Conservation (phyloP, 2,329 filamentous ascomycete species). For the Alternaria sp. region DNA sequence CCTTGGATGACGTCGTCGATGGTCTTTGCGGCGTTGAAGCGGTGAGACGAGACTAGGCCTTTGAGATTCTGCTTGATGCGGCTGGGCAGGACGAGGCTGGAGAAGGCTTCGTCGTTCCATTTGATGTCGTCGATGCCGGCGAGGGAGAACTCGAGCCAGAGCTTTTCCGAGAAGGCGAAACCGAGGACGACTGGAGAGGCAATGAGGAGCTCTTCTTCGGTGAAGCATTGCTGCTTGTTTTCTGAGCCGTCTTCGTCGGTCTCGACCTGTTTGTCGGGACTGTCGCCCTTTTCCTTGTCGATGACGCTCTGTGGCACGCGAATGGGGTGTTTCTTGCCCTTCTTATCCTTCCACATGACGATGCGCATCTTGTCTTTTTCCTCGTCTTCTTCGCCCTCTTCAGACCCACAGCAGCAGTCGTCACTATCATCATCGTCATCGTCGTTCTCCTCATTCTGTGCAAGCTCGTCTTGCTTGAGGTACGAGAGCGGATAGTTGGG, state of each 20-base stretch:
- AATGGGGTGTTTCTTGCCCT: slow-evolving; percentile 58
- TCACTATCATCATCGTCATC: slow-evolving; percentile 56
- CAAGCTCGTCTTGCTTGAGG: slow-evolving; percentile 73
- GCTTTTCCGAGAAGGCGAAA: slow-evolving; percentile 85
- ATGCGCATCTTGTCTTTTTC: slow-evolving; percentile 47
- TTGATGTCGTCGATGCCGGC: slow-evolving; percentile 79
- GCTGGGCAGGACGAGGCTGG: slow-evolving; percentile 74
- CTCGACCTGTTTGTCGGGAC: slow-evolving; percentile 50
- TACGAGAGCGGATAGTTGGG: slow-evolving; percentile 82
- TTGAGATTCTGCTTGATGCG: slow-evolving; percentile 71
- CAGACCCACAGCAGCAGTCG: slow-evolving; percentile 38
- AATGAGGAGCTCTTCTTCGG: slow-evolving; percentile 82
- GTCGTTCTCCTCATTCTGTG: slow-evolving; percentile 61
- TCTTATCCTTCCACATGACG: slow-evolving; percentile 55
- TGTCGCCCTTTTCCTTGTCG: slow-evolving; percentile 55
- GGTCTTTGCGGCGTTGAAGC: slow-evolving; percentile 78
- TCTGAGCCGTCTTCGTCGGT: slow-evolving; percentile 49
- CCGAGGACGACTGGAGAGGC: slow-evolving; percentile 84
- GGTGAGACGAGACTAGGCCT: slow-evolving; percentile 83
- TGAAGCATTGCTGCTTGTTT: slow-evolving; percentile 63
- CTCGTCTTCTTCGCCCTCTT: slow-evolving; percentile 29
- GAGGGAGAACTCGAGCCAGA: slow-evolving; percentile 88
- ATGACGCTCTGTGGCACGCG: slow-evolving; percentile 54
- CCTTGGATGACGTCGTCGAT: slow-evolving; percentile 76
- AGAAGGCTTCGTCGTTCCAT: slow-evolving; percentile 84